Evolutionary conservation across 345 rosid species (phyloP), one percentile per base, ranked within the genome.

Genomic region (Brassica carinata): DNA sequence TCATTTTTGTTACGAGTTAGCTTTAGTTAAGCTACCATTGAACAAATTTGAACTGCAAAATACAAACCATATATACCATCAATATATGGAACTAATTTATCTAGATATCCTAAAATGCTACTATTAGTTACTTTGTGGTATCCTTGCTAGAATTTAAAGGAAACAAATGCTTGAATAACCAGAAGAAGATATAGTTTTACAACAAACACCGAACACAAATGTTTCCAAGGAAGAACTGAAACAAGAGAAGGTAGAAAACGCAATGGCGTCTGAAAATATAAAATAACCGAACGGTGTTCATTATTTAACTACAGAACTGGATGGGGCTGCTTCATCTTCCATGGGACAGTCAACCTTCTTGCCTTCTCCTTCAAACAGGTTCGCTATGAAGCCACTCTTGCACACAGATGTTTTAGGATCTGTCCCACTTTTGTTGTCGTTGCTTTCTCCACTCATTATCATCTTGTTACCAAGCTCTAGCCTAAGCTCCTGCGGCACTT

Each of bases 401-500:
- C 67, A 64, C 18, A 15, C 72, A n/a, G 30, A 43, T 23, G 0
- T 2, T 31, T 34, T 36, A 64, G 58, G 43, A 23, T 55, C 69
- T 30, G 63, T 58, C 53, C 40, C 68, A 31, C 6, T 51, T 23
- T 7, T n/a, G 2, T 0, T 23, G 11, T 5, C 53, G 48, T 45
- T 45, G 40, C 40, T 13, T 1, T 65, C 81, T 64, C 79, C 87
- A 34, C 19, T 38, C 69, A 14, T 0, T 38, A 79, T 10, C 7
- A 31, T 58, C 81, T 83, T 83, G 80, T 71, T 77, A 15, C 76
- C 81, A 79, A 75, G 80, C 83, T 83, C 86, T 38, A 72, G 26
- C 63, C 63, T 78, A 30, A 85, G 75, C 68, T 78, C 85, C 36
- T 83, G 77, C 3, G 63, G 73, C n/a, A 64, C 71, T 61, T 81